These are phyloP conservation scores for Globisporangium polare DNA, from an alignment of 352 stramenopile genomes.

Conservation along the genomic window DNA sequence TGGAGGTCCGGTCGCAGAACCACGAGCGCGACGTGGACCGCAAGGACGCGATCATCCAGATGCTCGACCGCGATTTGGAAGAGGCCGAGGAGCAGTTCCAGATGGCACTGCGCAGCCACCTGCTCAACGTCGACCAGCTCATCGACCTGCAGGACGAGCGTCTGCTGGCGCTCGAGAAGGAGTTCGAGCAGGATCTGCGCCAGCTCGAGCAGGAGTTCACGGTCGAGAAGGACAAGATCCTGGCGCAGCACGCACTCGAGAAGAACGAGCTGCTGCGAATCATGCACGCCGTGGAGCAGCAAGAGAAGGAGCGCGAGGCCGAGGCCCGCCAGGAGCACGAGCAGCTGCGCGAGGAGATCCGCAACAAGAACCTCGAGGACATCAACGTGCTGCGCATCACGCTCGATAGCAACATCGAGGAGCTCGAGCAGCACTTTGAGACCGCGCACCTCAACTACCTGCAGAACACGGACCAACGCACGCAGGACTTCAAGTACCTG, in stretches of 20 bases:
- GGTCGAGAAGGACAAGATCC: constrained; percentile 81
- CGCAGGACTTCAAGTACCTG: constrained; percentile 94
- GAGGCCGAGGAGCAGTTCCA: constrained; percentile 94
- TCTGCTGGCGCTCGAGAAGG: constrained; percentile 85
- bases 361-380: constrained; percentile 94
- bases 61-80: constrained; percentile 92
- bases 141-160: constrained; percentile 90
- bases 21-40: constrained; percentile 94
- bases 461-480: constrained; percentile 92
- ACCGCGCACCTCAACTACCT: constrained; percentile 89
- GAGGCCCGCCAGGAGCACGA: constrained; percentile 82
- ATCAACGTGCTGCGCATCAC: constrained; percentile 93
- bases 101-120: constrained; percentile 84
- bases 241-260: constrained; percentile 62
- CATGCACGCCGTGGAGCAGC: constrained; percentile 81
- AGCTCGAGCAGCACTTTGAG: constrained; percentile 94
- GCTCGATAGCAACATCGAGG: constrained; percentile 92
- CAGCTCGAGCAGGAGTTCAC: constrained; percentile 83
- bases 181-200: constrained; percentile 87
- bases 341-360: constrained; percentile 90
- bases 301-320: constrained; percentile 76
- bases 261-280: constrained; percentile 79
- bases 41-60: constrained; percentile 94
- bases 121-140: constrained; percentile 90
- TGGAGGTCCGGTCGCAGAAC: constrained; percentile 91